phyloP scores from a whole-genome alignment of 2,329 filamentous ascomycete genomes.

The Pseudogymnoascus sp. region DNA sequence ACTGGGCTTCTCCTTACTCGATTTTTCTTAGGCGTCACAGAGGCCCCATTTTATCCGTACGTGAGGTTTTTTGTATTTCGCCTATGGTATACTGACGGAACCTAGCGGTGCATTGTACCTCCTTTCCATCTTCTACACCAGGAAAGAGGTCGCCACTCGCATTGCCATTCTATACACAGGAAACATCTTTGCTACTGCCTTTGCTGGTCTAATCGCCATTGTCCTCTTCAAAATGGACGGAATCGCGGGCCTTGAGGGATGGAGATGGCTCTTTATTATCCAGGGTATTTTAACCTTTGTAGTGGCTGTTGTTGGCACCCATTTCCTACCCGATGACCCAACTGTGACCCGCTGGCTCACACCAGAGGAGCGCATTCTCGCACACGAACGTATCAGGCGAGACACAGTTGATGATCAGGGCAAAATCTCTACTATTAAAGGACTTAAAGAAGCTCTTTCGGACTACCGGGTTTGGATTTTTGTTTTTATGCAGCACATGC shows the following conservation, averaged over 20 bases:
- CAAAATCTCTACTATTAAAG: background rate
- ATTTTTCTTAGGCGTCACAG: conserved; percentile 25
- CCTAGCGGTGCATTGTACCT: conserved; percentile 34
- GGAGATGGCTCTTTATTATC: conserved; percentile 43
- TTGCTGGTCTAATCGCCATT: conserved; percentile 47
- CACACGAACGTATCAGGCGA: conserved; percentile 33
- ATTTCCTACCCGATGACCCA: conserved; percentile 30
- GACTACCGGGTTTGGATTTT: conserved; percentile 33
- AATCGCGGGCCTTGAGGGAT: conserved; percentile 22
- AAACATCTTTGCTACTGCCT: conserved; percentile 45
- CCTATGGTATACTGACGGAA: conserved; percentile 8
- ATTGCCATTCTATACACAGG: conserved; percentile 47
- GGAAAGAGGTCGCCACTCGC: conserved; percentile 44
- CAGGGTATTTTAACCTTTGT: conserved; percentile 48
- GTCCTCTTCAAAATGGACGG: conserved; percentile 20
- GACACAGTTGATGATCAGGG: conserved; percentile 24
- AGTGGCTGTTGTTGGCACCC: conserved; percentile 32
- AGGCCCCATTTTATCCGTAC: conserved; percentile 28
- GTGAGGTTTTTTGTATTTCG: conserved; percentile 48
- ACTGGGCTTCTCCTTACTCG: conserved; percentile 43
- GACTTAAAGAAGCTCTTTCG: background rate
- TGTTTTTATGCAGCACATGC: conserved; percentile 39
- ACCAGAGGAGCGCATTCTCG: conserved; percentile 35
- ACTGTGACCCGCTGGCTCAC: conserved; percentile 36
- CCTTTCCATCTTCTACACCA: conserved; percentile 50